Conservation (phyloP, 768 basidiomycete genomes). For the Psilocybe subaeruginosa region DNA sequence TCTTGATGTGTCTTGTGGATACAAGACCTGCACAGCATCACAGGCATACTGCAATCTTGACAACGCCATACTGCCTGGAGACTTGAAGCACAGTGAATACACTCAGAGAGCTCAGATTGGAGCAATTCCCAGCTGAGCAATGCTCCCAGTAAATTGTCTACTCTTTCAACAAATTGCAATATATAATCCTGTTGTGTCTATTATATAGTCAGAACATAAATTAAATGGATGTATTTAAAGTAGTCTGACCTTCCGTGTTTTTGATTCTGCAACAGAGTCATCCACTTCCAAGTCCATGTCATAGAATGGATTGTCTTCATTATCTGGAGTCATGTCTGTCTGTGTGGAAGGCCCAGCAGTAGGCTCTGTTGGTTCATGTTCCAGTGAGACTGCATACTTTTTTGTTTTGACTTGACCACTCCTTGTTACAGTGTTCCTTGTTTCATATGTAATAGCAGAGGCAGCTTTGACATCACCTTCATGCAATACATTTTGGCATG, state of each 20-base stretch:
- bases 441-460: neutral
- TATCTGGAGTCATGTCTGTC: too few species aligned
- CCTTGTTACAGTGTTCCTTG: rapidly evolving
- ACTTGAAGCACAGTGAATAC: neutral
- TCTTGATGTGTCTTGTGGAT: neutral
- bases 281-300: too few species aligned
- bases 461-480: neutral
- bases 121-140: neutral
- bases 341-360: too few species aligned
- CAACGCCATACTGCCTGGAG: conserved; percentile 14
- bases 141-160: neutral
- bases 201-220: neutral
- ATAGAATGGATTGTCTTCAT: too few species aligned
- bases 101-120: neutral
- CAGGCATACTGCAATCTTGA: neutral
- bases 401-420: neutral
- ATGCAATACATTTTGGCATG: neutral
- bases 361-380: too few species aligned
- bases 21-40: neutral
- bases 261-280: neutral
- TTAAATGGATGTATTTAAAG: neutral
- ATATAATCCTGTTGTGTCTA: conserved; percentile 2
- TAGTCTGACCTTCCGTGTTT: neutral
- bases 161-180: neutral
- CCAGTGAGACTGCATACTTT: neutral